Base-by-base conservation (phyloP, 306 rosid genomes). In the Rubus idaeus region DNA sequence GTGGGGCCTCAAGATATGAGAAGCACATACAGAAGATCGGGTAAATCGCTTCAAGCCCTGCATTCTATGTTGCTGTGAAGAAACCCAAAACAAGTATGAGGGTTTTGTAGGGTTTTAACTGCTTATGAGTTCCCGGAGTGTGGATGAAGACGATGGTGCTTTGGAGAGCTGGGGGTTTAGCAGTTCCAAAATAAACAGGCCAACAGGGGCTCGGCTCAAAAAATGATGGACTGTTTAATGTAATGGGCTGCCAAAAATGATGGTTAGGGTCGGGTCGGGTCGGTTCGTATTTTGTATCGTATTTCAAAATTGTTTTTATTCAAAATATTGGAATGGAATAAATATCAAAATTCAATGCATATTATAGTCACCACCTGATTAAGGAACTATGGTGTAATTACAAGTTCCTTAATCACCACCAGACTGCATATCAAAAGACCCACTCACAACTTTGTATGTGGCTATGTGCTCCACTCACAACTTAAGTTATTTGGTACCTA, bases 31-130 rank as follows among this genome's bases (percentile, higher is more conserved):
- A 4, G 89, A 85, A 77, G 88, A 71, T 79, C 85, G 81, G 42
- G 71, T 71, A 45, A 87, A 11, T 66, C 86, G 91, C 89, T 80
- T 90, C 82, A 89, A 52, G 44, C 82, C 77, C 40, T 82, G 51
- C 97, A 90, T 90, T 56, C 12, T 45, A 30, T 16, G 9, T 8
- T 14, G 17, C 40, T 4, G 55, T 44, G 67, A 57, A 42, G 45
- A 60, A 70, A 3, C 42, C 55, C 53, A 42, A 9, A 73, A 57
- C 66, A 39, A 55, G 45, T 6, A 3, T 50, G 16, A 40, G 30
- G 51, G 37, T 30, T 21, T 23, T 73, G 26, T 42, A 57, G 56
- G 68, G 77, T 42, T 73, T 55, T 41, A 42, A 6, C 55, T 42
- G 16, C 18, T 44, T 12, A 39, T 5, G 18, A 71, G 18, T 50